Evolutionary conservation across 495 filamentous ascomycete species (phyloP), one percentile per base, ranked within the genome.

Genomic region (Aspergillus bertholletiae): DNA sequence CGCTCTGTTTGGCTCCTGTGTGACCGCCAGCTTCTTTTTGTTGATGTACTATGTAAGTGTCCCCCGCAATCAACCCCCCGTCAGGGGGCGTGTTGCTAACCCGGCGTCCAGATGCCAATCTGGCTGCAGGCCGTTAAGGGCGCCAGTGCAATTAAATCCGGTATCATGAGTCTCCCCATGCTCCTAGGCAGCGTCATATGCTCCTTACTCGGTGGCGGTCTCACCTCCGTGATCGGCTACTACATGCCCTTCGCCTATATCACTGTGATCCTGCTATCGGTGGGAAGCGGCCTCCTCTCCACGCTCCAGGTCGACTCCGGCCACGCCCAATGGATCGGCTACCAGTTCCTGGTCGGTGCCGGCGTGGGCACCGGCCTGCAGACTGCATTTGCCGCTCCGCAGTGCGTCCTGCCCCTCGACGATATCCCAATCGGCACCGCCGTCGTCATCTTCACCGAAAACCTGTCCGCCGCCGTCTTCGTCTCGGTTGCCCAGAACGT

Each of bases 401-500:
- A 89, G 66, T 83, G 82, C 3, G 84, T 84, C 0, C 73, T 90
- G 2, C 66, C 71, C 13, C 66, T 77, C 15, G 64, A 69, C 0
- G 86, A 90, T 51, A 74, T 90, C 3, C 77, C 86, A 0, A 81
- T 80, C 22, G 87, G 84, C 7, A 84, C 81, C 4, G 74, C 82
- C 0, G 57, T 83, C 41, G 75, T 90, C 20, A 73, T 86, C 30
- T 89, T 89, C 67, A 56, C 73, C n/a, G 84, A 88, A 63, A 83
- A 78, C 0, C 71, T 92, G 12, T 84, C 83, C 23, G 84, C 83
- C 17, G 79, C 88, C 0, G 62, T 92, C 7, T 88, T 90, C 61
- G 80, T 92, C 47, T 80, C 80, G 2, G 83, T 91, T 28, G 86
- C 74, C 5, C 83, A 91, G 59, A 89, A 83, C 51, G 74, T 94